Percentiles rank a stretch among this genome's conserved stretches.
Evolutionary conservation across 2,329 filamentous ascomycete genomes (phyloP).

Genomic region (Aureobasidium subglaciale): DNA sequence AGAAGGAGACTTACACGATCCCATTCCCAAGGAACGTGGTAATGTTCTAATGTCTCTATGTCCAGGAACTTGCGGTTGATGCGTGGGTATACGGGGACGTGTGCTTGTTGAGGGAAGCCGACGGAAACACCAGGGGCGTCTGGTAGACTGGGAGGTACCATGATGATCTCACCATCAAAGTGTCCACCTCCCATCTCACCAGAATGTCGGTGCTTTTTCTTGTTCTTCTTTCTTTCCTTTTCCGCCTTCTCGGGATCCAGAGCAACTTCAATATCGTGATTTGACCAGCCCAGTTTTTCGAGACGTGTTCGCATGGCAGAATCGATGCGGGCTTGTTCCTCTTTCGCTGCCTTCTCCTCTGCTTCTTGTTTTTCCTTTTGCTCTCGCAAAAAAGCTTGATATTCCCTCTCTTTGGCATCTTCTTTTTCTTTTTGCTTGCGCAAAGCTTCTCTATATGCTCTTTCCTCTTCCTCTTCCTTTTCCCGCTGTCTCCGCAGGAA

Average conservation of each 20-base stretch:
- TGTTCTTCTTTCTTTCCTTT: constrained; percentile 23
- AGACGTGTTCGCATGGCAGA: constrained; percentile 40
- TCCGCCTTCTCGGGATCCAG: constrained; percentile 40
- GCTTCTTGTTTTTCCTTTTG: constrained; percentile 36
- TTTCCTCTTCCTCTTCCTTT: constrained; percentile 19
- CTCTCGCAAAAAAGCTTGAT: constrained; percentile 31
- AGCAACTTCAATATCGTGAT: constrained; percentile 43
- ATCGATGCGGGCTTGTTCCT: constrained; percentile 37
- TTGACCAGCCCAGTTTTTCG: constrained; percentile 37
- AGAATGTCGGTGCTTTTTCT: constrained; percentile 5
- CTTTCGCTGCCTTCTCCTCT: constrained; percentile 34
- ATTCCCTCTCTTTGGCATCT: constrained; percentile 37
- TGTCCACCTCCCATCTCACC: not conserved
- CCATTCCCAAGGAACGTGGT: constrained; percentile 41
- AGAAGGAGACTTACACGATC: constrained; percentile 37
- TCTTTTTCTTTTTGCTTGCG: constrained; percentile 27
- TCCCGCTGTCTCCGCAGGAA: not conserved
- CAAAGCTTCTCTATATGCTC: not conserved
- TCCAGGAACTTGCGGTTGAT: constrained; percentile 40
- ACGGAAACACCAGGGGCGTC: not conserved
- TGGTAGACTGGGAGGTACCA: not conserved
- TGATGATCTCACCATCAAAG: not conserved
- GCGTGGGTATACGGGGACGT: constrained; percentile 39
- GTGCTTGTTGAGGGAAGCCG: constrained; percentile 5
- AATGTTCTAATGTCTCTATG: constrained; percentile 42